phyloP scores from a whole-genome alignment of 768 basidiomycete species.

The Pulveroboletus frians region DNA sequence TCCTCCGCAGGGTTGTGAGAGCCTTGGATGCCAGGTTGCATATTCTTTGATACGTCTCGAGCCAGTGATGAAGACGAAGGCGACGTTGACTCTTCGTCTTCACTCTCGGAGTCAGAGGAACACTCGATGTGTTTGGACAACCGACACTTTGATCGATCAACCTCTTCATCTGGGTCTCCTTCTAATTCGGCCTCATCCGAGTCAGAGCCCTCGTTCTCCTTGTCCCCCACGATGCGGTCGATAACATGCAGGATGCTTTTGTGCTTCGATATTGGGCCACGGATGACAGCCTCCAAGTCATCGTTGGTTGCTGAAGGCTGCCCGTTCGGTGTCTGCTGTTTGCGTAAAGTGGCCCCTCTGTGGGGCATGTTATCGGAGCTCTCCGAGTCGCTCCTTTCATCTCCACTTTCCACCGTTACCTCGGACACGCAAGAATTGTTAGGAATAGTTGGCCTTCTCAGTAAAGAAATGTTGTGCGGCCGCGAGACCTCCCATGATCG shows the following conservation, averaged over 20 bases:
- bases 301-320: conserved; percentile 8
- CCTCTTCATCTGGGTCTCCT: conserved; percentile 35
- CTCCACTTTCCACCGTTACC: conserved; percentile 32
- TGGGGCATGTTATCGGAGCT: conserved; percentile 26
- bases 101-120: conserved; percentile 32
- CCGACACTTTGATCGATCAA: conserved; percentile 30
- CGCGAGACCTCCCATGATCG: neutral
- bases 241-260: conserved; percentile 24
- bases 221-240: conserved; percentile 26
- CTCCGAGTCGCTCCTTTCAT: conserved; percentile 40
- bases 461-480: conserved; percentile 1
- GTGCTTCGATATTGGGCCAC: conserved; percentile 32
- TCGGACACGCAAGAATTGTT: conserved; percentile 32
- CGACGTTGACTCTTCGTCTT: conserved; percentile 27
- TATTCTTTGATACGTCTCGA: conserved; percentile 33
- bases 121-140: conserved; percentile 28
- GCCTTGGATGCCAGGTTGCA: conserved; percentile 23
- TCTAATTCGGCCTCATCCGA: conserved; percentile 40
- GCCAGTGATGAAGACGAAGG: conserved; percentile 14
- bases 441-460: conserved; percentile 22
- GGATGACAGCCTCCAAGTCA: conserved; percentile 40
- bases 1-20: neutral
- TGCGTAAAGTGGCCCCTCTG: conserved; percentile 7
- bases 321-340: neutral
- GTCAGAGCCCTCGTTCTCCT: conserved; percentile 32